Evolutionary conservation across 495 filamentous ascomycete species (phyloP), one percentile per base, ranked within the genome.

Genomic region (Tuber microsphaerosporum): DNA sequence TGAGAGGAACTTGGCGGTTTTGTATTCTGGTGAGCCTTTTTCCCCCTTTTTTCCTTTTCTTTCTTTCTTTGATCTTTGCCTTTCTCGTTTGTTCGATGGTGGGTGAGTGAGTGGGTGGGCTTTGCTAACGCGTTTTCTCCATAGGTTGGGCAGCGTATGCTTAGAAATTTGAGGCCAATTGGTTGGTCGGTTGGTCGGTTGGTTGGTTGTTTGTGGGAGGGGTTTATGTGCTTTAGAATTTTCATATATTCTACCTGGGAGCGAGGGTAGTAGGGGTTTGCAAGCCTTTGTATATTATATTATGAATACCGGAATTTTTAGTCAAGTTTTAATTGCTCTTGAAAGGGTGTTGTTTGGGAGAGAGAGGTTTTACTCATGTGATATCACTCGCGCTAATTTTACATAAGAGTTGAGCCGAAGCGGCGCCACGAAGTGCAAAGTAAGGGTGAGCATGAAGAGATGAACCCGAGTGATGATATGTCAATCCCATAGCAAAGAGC

Each of bases 1-100:
- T 85, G 94, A 95, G 86, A 88, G 89, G 81, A 97, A 99, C 83
- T 83, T 99, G 80, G 96, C 96, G 6, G 89, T 97, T 70, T 86
- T 99, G 76, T 99, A 93, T 87, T 90, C 89, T 82, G 94, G 93
- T 93, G 89, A 82, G 89, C 72, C 16, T 65, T 43, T n/a, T 44
- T 70, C 39, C 48, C 5, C 45, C 5, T 20, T 3, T 20, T 20
- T 12, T 12, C 22, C 22, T 10, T 61, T 61, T n/a, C 8, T 9
- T 12, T 4, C n/a, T 61, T 61, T n/a, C 8, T 9, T 12, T 4
- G 45, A 41, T 51, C 22, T 51, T 51, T 6, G 20, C 10, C 22
- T n/a, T 86, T 22, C 45, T 72, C 20, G 48, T 48, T 37, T 46
- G 69, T 42, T 48, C 42, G 69, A n/a, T 69, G 45, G 43, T 72